phyloP scores from a whole-genome alignment of 2,329 filamentous ascomycete genomes.

The Colletotrichum sp. region DNA sequence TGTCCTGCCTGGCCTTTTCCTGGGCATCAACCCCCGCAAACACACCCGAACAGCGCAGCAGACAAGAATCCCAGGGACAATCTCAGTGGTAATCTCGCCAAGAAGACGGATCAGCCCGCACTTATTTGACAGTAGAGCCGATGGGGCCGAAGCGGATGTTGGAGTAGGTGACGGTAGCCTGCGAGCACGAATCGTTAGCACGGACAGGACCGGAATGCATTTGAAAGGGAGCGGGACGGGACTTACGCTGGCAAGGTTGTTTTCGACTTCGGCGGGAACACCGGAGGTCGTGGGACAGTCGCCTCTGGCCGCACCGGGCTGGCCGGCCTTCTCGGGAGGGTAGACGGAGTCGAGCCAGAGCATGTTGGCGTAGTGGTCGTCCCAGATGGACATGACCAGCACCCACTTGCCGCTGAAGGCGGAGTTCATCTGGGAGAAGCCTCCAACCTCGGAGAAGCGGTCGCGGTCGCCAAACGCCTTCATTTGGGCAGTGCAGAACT shows the following conservation, averaged over 20 bases:
- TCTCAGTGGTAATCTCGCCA: background rate
- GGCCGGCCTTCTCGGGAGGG: slow-evolving; percentile 40
- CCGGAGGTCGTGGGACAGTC: slow-evolving; percentile 27
- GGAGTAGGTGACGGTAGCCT: slow-evolving; percentile 47
- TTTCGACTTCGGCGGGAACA: slow-evolving; percentile 26
- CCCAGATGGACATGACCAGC: slow-evolving; percentile 65
- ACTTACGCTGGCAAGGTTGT: slow-evolving; percentile 22
- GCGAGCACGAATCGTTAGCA: background rate
- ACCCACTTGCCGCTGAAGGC: slow-evolving; percentile 65
- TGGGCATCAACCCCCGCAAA: background rate
- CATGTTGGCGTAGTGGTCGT: slow-evolving; percentile 64
- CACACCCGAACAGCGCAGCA: background rate
- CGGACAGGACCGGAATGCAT: background rate
- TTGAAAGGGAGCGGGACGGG: background rate
- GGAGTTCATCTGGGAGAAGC: slow-evolving; percentile 56
- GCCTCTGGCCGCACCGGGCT: slow-evolving; percentile 27
- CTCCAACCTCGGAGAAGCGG: slow-evolving; percentile 59
- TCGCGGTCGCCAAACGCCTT: slow-evolving; percentile 55
- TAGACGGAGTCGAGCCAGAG: slow-evolving; percentile 71
- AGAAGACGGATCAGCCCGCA: background rate
- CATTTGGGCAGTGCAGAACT: slow-evolving; percentile 63
- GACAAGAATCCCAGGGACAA: background rate
- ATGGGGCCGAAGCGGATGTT: slow-evolving; percentile 53
- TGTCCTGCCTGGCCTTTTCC: too few relatives aligned
- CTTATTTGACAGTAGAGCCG: slow-evolving; percentile 38